Conservation (phyloP, 345 rosid species). For the Populus ilicifolia region DNA sequence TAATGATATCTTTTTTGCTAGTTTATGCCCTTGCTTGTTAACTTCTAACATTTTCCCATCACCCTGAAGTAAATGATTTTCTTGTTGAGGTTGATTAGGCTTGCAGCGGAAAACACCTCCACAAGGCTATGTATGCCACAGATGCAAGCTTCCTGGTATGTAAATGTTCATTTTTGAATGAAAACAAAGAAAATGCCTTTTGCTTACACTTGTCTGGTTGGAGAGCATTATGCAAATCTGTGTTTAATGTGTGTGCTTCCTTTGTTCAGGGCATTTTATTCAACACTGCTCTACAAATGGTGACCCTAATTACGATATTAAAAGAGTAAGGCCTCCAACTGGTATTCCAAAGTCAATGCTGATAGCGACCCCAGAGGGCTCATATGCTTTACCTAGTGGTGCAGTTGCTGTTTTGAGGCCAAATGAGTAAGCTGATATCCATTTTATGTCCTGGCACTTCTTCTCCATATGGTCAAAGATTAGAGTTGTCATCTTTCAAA, state of each 20-base stretch:
- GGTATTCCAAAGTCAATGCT: constrained; percentile 99
- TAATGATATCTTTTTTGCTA: constrained; percentile 20
- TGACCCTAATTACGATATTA: constrained; percentile 84
- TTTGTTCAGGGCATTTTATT: constrained; percentile 78
- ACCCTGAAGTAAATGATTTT: constrained; percentile 18
- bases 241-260: constrained; percentile 2
- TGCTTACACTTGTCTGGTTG: not conserved
- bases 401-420: constrained; percentile 92
- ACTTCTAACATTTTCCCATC: not conserved
- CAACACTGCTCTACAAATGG: constrained; percentile 99
- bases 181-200: not conserved
- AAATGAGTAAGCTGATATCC: constrained; percentile 63
- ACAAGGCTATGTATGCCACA: constrained; percentile 89
- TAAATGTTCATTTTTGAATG: not conserved
- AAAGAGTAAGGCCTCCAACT: constrained; percentile 88
- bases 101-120: constrained; percentile 97
- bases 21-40: not conserved
- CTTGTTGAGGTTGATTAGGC: constrained; percentile 47
- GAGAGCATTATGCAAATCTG: not conserved
- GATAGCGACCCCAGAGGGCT: constrained; percentile 90
- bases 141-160: constrained; percentile 94
- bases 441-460: not conserved
- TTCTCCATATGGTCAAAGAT: constrained; percentile 2
- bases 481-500: not conserved
- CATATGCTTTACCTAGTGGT: constrained; percentile 96